Percentiles rank a stretch among this genome's conserved stretches.
These are phyloP conservation scores for Mortierella sp. DNA, from an alignment of 371 early-diverging fungal genomes.

Conservation along the genomic window DNA sequence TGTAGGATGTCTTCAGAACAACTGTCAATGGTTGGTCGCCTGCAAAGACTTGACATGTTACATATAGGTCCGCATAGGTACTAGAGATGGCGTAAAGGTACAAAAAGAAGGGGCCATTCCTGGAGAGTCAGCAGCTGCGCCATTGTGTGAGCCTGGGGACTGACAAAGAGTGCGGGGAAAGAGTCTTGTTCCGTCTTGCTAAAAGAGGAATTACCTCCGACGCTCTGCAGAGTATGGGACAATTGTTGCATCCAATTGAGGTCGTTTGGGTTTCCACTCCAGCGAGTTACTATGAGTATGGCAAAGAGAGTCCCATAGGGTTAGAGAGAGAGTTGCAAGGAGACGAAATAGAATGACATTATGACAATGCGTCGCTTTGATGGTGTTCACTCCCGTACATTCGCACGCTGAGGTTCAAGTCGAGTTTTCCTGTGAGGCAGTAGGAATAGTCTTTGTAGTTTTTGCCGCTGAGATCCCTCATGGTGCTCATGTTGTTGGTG, in stretches of 20 bases:
- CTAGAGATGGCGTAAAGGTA: conserved; percentile 33
- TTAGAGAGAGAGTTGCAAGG: background rate
- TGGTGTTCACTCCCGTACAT: conserved; percentile 65
- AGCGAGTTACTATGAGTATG: conserved; percentile 26
- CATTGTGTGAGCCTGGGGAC: background rate
- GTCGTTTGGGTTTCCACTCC: conserved; percentile 55
- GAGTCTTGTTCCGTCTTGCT: background rate
- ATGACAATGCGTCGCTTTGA: background rate
- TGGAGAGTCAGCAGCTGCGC: background rate
- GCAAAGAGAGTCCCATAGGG: background rate
- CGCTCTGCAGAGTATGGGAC: conserved; percentile 61
- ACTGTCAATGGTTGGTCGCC: conserved; percentile 83
- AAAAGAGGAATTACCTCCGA: conserved; percentile 32
- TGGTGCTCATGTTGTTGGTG: conserved; percentile 50
- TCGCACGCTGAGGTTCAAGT: conserved; percentile 72
- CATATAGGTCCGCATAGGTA: conserved; percentile 73
- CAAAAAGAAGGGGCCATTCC: background rate
- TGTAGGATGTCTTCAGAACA: conserved; percentile 78
- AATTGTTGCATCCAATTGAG: conserved; percentile 32
- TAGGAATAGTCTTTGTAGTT: conserved; percentile 78
- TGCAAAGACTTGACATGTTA: conserved; percentile 83
- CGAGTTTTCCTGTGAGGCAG: conserved; percentile 76
- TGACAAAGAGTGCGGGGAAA: background rate
- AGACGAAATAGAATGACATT: background rate
- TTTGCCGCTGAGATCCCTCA: conserved; percentile 48